Evolutionary conservation across 2,329 filamentous ascomycete genomes (phyloP).

Genomic region (Aspergillus pseudoviridinutans): DNA sequence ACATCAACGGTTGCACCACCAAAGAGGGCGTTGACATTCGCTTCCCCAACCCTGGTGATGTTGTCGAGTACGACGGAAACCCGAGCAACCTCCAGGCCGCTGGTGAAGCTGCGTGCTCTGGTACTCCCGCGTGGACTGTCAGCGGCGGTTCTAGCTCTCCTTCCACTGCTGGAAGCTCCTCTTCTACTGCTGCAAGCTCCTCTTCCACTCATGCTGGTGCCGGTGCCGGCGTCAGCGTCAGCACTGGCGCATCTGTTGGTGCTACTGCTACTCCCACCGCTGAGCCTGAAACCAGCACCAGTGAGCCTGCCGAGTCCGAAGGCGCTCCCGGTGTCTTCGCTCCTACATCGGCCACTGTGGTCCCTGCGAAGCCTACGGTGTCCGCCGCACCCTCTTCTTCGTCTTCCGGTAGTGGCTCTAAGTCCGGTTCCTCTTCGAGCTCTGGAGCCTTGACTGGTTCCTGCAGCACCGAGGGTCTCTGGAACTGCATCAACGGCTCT

Average conservation of each 20-base stretch:
- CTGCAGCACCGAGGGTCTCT: constrained; percentile 54
- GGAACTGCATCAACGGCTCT: constrained; percentile 55
- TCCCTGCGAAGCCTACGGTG: constrained; percentile 7
- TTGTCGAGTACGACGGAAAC: constrained; percentile 49
- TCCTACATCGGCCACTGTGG: constrained; percentile 18
- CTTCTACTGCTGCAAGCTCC: constrained; percentile 14
- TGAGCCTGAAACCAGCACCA: not conserved
- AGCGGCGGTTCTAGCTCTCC: constrained; percentile 24
- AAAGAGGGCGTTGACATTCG: constrained; percentile 53
- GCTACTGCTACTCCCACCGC: constrained; percentile 13
- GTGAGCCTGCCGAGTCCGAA: not conserved
- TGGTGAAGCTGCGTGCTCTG: constrained; percentile 27
- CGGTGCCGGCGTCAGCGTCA: not conserved
- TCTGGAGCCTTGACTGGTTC: constrained; percentile 36
- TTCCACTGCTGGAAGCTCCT: constrained; percentile 12
- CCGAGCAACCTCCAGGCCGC: constrained; percentile 31
- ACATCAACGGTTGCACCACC: constrained; percentile 61
- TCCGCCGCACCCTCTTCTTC: constrained; percentile 8
- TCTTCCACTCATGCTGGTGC: not conserved
- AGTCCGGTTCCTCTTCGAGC: constrained; percentile 21
- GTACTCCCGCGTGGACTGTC: constrained; percentile 29
- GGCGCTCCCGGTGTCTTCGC: constrained; percentile 14
- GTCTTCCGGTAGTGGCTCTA: constrained; percentile 1
- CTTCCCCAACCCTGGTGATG: constrained; percentile 66
- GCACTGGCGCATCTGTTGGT: constrained; percentile 2